phyloP scores from a whole-genome alignment of 2,329 filamentous ascomycete species.

The Fusarium nelsonii region DNA sequence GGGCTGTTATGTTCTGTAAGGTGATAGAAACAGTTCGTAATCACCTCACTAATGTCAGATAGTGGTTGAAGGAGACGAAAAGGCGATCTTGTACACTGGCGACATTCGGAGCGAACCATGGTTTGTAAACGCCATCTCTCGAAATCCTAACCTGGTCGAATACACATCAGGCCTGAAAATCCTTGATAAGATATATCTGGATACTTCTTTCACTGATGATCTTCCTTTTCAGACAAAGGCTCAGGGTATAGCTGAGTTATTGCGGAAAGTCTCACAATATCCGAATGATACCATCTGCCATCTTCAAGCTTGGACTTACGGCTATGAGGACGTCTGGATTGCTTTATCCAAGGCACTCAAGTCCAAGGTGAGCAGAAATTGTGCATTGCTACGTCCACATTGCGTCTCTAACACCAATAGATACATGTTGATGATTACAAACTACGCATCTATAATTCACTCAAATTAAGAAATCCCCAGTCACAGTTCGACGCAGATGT shows the following conservation, averaged over 20 bases:
- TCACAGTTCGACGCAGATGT: constrained; percentile 56
- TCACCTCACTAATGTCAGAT: background rate
- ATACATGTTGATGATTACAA: constrained; percentile 90
- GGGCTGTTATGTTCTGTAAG: constrained; percentile 87
- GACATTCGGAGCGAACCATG: constrained; percentile 88
- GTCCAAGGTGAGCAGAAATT: constrained; percentile 63
- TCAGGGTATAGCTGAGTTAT: constrained; percentile 79
- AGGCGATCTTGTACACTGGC: constrained; percentile 86
- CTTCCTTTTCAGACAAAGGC: constrained; percentile 71
- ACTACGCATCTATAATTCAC: constrained; percentile 75
- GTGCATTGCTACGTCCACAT: accelerated
- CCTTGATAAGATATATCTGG: constrained; percentile 87
- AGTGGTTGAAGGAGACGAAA: constrained; percentile 80
- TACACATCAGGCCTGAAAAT: constrained; percentile 75
- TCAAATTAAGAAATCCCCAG: constrained; percentile 61
- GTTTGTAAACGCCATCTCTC: constrained; percentile 81
- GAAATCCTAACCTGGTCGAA: constrained; percentile 79
- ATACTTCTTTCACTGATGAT: constrained; percentile 78
- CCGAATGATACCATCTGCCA: constrained; percentile 83
- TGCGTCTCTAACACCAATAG: constrained; percentile 51
- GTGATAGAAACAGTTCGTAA: accelerated
- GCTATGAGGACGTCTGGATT: constrained; percentile 92
- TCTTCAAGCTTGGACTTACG: constrained; percentile 89
- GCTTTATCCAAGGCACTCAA: constrained; percentile 78
- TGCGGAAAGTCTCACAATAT: constrained; percentile 76